Percentiles rank a stretch among this genome's conserved stretches.
These are phyloP conservation scores for Melanomma pulvis-pyrius DNA, from an alignment of 495 filamentous ascomycete species.

Conservation along the genomic window DNA sequence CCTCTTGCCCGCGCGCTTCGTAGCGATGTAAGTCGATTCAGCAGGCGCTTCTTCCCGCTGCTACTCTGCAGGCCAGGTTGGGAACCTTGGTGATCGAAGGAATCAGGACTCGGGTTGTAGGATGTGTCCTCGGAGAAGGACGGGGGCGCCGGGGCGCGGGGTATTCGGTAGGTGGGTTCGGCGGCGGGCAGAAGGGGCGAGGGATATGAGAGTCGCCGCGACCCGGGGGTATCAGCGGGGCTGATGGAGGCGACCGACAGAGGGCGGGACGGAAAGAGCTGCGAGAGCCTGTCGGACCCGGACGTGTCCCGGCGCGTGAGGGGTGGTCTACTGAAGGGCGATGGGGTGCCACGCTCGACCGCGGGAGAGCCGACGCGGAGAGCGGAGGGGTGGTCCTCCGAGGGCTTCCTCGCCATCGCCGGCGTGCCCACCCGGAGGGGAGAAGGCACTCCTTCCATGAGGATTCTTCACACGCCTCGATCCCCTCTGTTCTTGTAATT, in stretches of 20 bases:
- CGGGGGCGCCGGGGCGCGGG: slow-evolving; percentile 32
- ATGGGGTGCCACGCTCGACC: slow-evolving; percentile 15
- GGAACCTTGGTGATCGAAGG: slow-evolving; percentile 11
- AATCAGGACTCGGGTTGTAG: slow-evolving; percentile 17
- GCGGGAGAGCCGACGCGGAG: slow-evolving; percentile 36
- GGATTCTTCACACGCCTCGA: neutral
- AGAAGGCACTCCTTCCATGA: slow-evolving; percentile 34
- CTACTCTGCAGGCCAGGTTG: slow-evolving; percentile 1
- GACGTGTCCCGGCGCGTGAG: slow-evolving; percentile 28
- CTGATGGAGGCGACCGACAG: slow-evolving; percentile 18
- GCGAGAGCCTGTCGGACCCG: slow-evolving; percentile 32
- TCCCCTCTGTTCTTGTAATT: neutral
- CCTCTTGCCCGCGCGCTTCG: slow-evolving; percentile 14
- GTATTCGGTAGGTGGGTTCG: slow-evolving; percentile 34
- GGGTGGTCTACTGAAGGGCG: slow-evolving; percentile 9
- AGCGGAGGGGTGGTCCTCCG: slow-evolving; percentile 23
- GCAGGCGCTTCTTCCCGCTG: slow-evolving; percentile 18
- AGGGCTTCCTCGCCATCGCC: slow-evolving; percentile 19
- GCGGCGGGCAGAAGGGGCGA: slow-evolving; percentile 30
- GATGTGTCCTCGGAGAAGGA: slow-evolving; percentile 32
- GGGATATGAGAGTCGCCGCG: slow-evolving; percentile 30
- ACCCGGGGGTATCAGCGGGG: slow-evolving; percentile 13
- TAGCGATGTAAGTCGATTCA: slow-evolving; percentile 33
- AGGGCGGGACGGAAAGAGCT: slow-evolving; percentile 37
- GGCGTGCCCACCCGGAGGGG: slow-evolving; percentile 34